Base-by-base conservation (phyloP, 345 rosid genomes). In the Psidium friedrichsthalianum region DNA sequence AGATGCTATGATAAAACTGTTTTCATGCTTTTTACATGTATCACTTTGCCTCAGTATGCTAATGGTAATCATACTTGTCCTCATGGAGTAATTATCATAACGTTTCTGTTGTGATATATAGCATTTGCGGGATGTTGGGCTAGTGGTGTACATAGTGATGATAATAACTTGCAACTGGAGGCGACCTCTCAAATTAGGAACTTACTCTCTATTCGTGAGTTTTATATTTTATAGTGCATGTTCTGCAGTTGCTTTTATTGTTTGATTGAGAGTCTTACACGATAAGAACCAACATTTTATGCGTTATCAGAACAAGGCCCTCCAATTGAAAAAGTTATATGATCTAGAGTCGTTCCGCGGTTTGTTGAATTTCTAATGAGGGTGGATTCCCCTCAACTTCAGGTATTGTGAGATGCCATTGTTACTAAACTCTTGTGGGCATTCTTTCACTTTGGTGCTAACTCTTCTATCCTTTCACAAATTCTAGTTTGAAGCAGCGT, bases 331-430 rank as follows among this genome's bases (percentile, higher is more conserved):
- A 97, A 95, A 88, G 98, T 95, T 86, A 94, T 95, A 56, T 94
- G 89, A 69, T 90, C 96, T 83, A 96, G 96, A 52, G 97, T 93
- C 74, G 95, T 95, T 74, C 98, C 98, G 51, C 93, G 95, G 5
- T 95, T 95, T 90, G 97, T 93, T 24, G 94, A 94, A 83, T 95
- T 95, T 90, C 98, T 95, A 85, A 88, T 83, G 85, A 94, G 98
- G 91, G 98, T 91, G 84, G 97, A 94, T 85, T 94, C 90, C 82
- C 97, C 98, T 8, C 97, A 95, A 88, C 95, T 95, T 29, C 98
- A 95, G 98, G 98, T 94, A 40, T 32, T 85, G 36, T 8, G 78
- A 69, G 13, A 18, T 18, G 47, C 78, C 78, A 69, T 36, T 69
- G 47, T 18, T 36, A 69, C 32, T 69, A 6, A 18, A 69, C 78